Evolutionary conservation across 2,329 filamentous ascomycete genomes (phyloP), one percentile per base, ranked within the genome.

Genomic region (Anthostomella pinea): DNA sequence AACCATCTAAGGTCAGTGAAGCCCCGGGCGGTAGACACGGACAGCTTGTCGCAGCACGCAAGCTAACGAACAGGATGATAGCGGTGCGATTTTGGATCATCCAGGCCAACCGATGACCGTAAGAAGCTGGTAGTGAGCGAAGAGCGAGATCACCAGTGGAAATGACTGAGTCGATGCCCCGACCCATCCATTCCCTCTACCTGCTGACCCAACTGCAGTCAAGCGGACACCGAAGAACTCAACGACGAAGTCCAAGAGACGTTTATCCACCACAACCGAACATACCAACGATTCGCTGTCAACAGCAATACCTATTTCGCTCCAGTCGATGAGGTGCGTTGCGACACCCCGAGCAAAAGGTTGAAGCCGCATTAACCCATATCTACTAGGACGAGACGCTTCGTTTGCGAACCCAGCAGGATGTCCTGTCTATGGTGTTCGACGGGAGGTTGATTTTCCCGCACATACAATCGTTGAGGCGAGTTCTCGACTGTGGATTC

Each of bases 401-500:
- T 45, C 75, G 83, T 35, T 70, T 86, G 40, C 74, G 79, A 37
- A 63, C 75, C 38, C 73, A 83, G 60, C 81, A 88, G 56, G 64
- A 66, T 27, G 70, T 85, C 14, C 73, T 87, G 46, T 72, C 67
- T 43, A 71, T 64, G 47, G 66, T 84, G 34, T 87, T 88, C 56
- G 81, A 87, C 46, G 66, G 74, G 40, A 72, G 79, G 47, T 66
- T 85, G 17, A 75, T 88, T 51, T 86, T 88, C 43, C 82, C 84
- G n/a, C 81, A 81, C 5, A 65, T 87, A 31, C 62, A 58, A 28
- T 65, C 69, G 18, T 73, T 76, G 16, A 65, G 67, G 48, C 74
- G 73, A 52, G 72, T 88, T 26, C 68, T 89, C 18, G 85, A 89
- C 39, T 87, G 83, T 50, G 85, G 85, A 0, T 85, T 79, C 59